phyloP scores from a whole-genome alignment of 768 basidiomycete genomes.

The Lactifluus echinatus region DNA sequence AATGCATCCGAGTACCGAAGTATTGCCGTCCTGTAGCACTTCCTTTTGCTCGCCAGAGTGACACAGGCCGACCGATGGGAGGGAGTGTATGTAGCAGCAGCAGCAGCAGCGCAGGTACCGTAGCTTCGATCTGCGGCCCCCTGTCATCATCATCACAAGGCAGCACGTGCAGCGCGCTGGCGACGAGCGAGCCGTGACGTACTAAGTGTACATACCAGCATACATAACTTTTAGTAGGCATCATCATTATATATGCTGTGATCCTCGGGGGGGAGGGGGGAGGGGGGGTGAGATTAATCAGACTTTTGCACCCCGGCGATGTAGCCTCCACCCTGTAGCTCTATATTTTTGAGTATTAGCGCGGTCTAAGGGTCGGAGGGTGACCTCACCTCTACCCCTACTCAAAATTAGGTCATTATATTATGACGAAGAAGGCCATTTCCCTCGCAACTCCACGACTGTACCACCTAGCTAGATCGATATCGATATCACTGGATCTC shows the following conservation, averaged over 20 bases:
- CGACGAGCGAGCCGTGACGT: neutral
- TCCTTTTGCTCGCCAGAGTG: neutral
- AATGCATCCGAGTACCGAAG: neutral
- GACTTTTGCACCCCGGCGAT: neutral
- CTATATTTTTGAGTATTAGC: neutral
- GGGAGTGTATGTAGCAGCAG: too few species aligned
- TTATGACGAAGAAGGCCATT: too few species aligned
- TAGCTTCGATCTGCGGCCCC: neutral
- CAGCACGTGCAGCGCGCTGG: neutral
- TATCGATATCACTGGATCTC: too few species aligned
- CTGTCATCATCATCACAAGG: neutral
- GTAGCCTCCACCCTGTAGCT: too few species aligned
- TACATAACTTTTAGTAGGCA: too few species aligned
- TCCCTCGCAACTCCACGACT: too few species aligned
- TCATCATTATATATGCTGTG: neutral
- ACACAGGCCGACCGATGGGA: neutral
- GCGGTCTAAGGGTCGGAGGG: too few species aligned
- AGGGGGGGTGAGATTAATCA: too few species aligned
- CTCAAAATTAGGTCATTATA: too few species aligned
- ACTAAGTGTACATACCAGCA: neutral
- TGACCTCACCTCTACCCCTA: neutral
- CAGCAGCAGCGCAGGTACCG: too few species aligned
- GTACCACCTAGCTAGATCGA: neutral
- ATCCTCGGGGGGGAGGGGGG: constrained; percentile 3
- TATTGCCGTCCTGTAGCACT: neutral